Base-by-base conservation (phyloP, 2,329 filamentous ascomycete species). In the Rutstroemia sp. region DNA sequence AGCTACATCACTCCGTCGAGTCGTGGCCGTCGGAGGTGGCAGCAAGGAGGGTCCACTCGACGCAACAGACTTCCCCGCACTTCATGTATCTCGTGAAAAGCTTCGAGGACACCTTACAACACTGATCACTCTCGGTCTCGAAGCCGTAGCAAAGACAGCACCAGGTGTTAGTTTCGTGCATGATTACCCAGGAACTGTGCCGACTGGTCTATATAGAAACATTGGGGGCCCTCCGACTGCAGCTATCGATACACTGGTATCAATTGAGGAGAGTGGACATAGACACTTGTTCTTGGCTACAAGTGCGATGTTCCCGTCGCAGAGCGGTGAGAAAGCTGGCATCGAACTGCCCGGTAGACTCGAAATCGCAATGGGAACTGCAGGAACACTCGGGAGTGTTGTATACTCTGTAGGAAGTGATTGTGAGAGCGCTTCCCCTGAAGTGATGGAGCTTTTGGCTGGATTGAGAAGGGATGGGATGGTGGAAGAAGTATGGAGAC, bases 21-120 rank as follows among this genome's bases (percentile, higher is more conserved):
- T 84, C 23, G 76, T 70, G n/a, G 74, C 84, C n/a, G 69, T 80
- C 0, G 76, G 74, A 0, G 78, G 72, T 4, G 76, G 77, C 5
- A 27, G 21, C n/a, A 72, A 73, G 14, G 81, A 84, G 69, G 75
- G 76, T 4, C 57, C 69, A 2, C 68, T 84, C n/a, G 68, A 73
- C 57, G 57, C 72, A 0, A 65, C 75, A 40, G 76, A 82, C 59
- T 64, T 77, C 3, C 23, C 17, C 19, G 64, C 62, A 12, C 57
- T 67, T 9, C 3, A 58, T 58, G 5, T 68, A 63, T 54, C 58
- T 57, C 0, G 57, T 54, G 12, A 3, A 36, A 2, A 48, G 45
- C 40, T 67, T 63, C 39, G 65, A 42, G 55, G 48, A 14, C 64
- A 67, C 38, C 61, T 62, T 5, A 65, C 58, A n/a, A 38, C 61